phyloP scores from a whole-genome alignment of 2,329 filamentous ascomycete species.

The Colletotrichum phormii region DNA sequence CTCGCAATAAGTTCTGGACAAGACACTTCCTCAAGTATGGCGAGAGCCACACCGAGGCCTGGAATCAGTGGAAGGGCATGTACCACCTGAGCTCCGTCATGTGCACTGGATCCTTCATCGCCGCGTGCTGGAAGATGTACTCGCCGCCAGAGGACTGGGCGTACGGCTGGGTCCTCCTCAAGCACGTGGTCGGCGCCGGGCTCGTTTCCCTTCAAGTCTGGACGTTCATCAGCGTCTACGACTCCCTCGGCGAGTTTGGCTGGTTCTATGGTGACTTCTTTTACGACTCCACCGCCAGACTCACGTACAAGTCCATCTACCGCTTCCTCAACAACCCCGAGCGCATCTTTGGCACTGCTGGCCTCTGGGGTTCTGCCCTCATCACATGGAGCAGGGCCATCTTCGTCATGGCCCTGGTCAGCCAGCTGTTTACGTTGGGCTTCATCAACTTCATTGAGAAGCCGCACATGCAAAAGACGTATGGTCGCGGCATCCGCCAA shows the following conservation, averaged over 20 bases:
- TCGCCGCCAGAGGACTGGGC: slow-evolving; percentile 86
- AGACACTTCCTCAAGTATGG: slow-evolving; percentile 98
- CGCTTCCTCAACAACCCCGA: slow-evolving; percentile 98
- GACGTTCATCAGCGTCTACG: slow-evolving; percentile 93
- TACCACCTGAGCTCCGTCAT: slow-evolving; percentile 94
- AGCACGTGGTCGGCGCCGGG: slow-evolving; percentile 85
- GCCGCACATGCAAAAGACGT: slow-evolving; percentile 98
- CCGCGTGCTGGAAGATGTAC: slow-evolving; percentile 98
- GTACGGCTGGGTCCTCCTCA: slow-evolving; percentile 85
- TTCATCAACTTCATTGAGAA: slow-evolving; percentile 96
- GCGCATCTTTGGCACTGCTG: slow-evolving; percentile 90
- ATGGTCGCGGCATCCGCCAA: slow-evolving; percentile 83
- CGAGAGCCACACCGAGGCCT: slow-evolving; percentile 89
- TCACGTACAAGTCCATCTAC: slow-evolving; percentile 97
- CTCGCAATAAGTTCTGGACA: slow-evolving; percentile 92
- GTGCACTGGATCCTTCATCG: slow-evolving; percentile 89
- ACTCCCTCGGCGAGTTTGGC: slow-evolving; percentile 95
- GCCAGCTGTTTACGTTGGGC: slow-evolving; percentile 84
- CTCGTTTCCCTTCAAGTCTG: slow-evolving; percentile 90
- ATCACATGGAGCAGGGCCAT: slow-evolving; percentile 92
- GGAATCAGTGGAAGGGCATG: slow-evolving; percentile 97
- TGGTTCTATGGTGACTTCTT: slow-evolving; percentile 99
- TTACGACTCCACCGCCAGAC: slow-evolving; percentile 87
- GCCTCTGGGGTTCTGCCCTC: slow-evolving; percentile 93
- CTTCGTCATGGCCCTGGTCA: slow-evolving; percentile 86